Evolutionary conservation across 164 flowering plant genomes (phyloP).

Genomic region (Magnolia kwangsiensis): DNA sequence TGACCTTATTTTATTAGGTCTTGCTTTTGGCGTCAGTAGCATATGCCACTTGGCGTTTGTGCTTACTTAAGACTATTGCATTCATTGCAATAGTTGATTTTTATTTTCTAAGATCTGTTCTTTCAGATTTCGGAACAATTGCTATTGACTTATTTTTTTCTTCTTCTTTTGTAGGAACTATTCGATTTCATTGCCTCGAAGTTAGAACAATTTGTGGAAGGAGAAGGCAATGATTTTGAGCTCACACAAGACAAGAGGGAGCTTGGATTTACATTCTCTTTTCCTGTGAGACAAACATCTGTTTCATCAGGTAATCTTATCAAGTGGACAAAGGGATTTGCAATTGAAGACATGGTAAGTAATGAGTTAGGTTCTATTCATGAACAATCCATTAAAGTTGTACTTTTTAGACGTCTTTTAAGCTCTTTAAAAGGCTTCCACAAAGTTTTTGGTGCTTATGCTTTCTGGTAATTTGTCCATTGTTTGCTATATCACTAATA

Average conservation of each 20-base stretch:
- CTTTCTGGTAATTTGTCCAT: too few relatives aligned
- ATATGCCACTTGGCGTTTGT: background rate
- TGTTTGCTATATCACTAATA: too few relatives aligned
- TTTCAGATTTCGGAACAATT: background rate
- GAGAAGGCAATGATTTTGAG: constrained; percentile 39
- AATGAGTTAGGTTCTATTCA: background rate
- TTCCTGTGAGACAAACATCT: constrained; percentile 78
- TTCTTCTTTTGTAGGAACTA: constrained; percentile 52
- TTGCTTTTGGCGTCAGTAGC: background rate
- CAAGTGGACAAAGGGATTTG: constrained; percentile 91
- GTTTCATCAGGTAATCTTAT: constrained; percentile 69
- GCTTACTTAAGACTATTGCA: background rate
- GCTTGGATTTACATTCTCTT: constrained; percentile 91
- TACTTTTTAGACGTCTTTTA: too few relatives aligned
- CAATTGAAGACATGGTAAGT: constrained; percentile 73
- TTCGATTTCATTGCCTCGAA: constrained; percentile 76
- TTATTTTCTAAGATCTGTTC: background rate
- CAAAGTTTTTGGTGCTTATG: too few relatives aligned
- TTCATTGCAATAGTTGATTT: background rate
- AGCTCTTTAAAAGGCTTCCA: too few relatives aligned
- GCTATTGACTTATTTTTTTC: background rate
- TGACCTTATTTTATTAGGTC: background rate
- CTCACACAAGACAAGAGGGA: constrained; percentile 38
- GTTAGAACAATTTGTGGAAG: constrained; percentile 62
- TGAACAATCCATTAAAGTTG: background rate